Conservation (phyloP, 192 early-diverging fungal species). For the Mycoemilia scoparia region DNA sequence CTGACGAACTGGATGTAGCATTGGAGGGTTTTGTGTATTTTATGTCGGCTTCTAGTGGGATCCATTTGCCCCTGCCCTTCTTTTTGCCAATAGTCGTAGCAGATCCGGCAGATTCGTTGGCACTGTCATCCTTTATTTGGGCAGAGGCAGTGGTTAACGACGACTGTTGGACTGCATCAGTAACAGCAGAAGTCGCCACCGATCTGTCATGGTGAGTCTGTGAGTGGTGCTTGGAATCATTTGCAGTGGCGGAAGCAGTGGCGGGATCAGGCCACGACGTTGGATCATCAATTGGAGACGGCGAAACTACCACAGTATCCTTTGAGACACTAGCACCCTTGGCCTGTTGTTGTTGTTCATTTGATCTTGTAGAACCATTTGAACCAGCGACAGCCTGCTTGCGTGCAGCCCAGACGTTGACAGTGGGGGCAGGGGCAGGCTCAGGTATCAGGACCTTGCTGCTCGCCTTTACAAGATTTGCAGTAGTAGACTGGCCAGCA, state of each 20-base stretch:
- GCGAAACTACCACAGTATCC: conserved; percentile 7
- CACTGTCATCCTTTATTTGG: conserved; percentile 1
- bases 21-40: conserved; percentile 23
- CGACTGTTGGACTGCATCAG: too few relatives aligned
- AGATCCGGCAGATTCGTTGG: conserved; percentile 8
- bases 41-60: conserved; percentile 23
- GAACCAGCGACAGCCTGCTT: conserved; percentile 3
- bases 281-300: conserved; percentile 9
- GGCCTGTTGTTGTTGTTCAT: not conserved
- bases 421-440: conserved; percentile 8
- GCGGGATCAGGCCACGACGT: conserved; percentile 31
- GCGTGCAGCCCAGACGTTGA: conserved; percentile 36
- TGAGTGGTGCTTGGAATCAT: not conserved
- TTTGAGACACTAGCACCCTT: not conserved
- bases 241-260: conserved; percentile 13
- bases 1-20: conserved; percentile 7
- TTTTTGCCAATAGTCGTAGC: conserved; percentile 6
- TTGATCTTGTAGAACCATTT: not conserved
- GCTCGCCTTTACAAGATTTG: too few relatives aligned
- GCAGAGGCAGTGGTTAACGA: not conserved
- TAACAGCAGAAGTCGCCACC: too few relatives aligned
- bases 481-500: too few relatives aligned
- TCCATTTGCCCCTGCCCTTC: conserved; percentile 29
- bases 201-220: not conserved
- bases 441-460: too few relatives aligned